These are phyloP conservation scores for Clarireedia paspali DNA, from an alignment of 2,329 filamentous ascomycete species.

Conservation along the genomic window DNA sequence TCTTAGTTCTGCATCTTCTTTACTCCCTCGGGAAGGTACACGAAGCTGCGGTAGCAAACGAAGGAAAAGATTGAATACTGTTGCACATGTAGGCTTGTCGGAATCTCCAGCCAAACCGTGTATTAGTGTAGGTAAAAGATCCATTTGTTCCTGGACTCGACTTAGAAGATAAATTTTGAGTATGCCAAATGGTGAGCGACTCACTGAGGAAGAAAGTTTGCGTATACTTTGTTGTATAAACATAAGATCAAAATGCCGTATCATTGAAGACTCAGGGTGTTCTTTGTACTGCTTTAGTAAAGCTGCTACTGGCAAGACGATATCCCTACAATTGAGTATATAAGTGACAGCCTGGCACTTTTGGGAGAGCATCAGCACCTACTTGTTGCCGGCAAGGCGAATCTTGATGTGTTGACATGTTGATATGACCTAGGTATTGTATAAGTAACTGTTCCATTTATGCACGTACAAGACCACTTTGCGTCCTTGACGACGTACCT, in stretches of 20 bases:
- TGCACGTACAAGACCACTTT: not conserved
- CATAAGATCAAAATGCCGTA: conserved; percentile 81
- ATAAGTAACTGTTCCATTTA: not conserved
- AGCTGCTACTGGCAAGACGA: conserved; percentile 76
- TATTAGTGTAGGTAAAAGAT: conserved; percentile 64
- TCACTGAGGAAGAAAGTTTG: conserved; percentile 43
- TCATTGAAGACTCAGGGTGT: conserved; percentile 55
- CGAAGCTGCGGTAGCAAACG: conserved; percentile 64
- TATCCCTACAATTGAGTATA: conserved; percentile 28
- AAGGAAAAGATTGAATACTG: conserved; percentile 76
- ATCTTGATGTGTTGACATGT: conserved; percentile 67
- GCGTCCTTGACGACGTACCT: conserved; percentile 37
- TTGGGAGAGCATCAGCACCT: conserved; percentile 13
- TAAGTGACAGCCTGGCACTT: conserved; percentile 2
- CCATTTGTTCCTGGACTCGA: conserved; percentile 49
- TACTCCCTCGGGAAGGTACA: conserved; percentile 68
- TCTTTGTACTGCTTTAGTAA: conserved; percentile 87
- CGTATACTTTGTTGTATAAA: conserved; percentile 82
- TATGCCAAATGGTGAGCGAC: conserved; percentile 22
- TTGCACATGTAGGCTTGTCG: conserved; percentile 45
- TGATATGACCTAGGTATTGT: conserved; percentile 46
- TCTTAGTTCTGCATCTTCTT: conserved; percentile 66
- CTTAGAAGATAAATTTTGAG: not conserved
- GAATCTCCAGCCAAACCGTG: conserved; percentile 56
- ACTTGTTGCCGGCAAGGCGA: conserved; percentile 31